These are phyloP conservation scores for Teratosphaeria nubilosa DNA, from an alignment of 2,329 filamentous ascomycete species.

Conservation along the genomic window DNA sequence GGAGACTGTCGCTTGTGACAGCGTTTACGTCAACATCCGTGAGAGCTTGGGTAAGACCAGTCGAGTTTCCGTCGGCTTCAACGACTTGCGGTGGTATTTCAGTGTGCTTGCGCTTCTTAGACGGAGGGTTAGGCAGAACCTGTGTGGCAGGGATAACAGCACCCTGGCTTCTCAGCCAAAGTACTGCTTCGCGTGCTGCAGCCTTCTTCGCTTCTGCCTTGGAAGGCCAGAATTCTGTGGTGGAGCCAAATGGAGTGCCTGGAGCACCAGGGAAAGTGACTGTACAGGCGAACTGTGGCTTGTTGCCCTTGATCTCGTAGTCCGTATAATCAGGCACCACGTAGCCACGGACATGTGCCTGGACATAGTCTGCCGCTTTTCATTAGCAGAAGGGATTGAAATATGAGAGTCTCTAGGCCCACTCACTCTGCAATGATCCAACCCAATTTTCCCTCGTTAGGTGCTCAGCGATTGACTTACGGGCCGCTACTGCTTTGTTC, in stretches of 20 bases:
- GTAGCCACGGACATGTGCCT: conserved; percentile 4
- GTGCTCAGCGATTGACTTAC: conserved; percentile 2
- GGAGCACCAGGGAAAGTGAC: conserved; percentile 11
- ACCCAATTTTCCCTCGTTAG: conserved; percentile 26
- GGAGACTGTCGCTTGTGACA: not conserved
- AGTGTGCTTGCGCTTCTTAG: conserved; percentile 8
- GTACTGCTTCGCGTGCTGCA: conserved; percentile 32
- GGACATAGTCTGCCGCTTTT: conserved; percentile 18
- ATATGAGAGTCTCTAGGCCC: not conserved
- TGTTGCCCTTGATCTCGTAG: conserved; percentile 20
- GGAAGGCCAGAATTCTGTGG: conserved; percentile 21
- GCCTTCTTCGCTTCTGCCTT: conserved; percentile 34
- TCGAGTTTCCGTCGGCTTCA: not conserved
- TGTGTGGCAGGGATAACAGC: not conserved
- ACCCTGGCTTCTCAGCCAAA: conserved; percentile 29
- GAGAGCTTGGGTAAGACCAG: conserved; percentile 7
- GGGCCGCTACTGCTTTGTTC: conserved; percentile 11
- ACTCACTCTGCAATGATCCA: conserved; percentile 25
- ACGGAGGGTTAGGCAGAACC: conserved; percentile 9
- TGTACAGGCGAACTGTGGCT: conserved; percentile 11
- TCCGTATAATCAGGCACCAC: conserved; percentile 28
- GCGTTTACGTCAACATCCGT: conserved; percentile 2
- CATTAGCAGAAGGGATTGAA: conserved; percentile 1
- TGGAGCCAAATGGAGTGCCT: conserved; percentile 27
- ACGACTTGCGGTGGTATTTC: not conserved